Evolutionary conservation across 495 filamentous ascomycete species (phyloP).

Genomic region (Aspergillus avenaceus): DNA sequence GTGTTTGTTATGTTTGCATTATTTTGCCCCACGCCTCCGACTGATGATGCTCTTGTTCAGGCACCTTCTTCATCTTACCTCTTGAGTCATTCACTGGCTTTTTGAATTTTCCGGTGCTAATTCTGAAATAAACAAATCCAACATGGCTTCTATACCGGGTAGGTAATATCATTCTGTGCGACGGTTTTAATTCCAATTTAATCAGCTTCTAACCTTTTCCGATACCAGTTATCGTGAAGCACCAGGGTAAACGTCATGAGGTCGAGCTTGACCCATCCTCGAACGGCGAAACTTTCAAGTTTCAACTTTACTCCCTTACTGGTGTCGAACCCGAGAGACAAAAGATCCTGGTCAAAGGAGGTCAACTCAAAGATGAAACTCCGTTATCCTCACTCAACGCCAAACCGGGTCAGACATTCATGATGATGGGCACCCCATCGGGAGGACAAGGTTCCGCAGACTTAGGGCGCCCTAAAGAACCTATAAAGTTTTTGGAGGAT

Average conservation of each 20-base stretch:
- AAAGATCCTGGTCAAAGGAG: constrained; percentile 91
- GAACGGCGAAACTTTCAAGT: constrained; percentile 90
- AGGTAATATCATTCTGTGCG: constrained; percentile 17
- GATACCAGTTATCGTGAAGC: constrained; percentile 79
- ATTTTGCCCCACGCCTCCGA: constrained; percentile 39
- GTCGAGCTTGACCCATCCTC: constrained; percentile 83
- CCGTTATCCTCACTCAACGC: constrained; percentile 76
- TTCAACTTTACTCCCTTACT: constrained; percentile 89
- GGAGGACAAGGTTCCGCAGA: constrained; percentile 48
- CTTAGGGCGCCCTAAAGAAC: constrained; percentile 73
- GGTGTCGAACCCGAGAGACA: constrained; percentile 95
- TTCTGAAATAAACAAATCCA: constrained; percentile 6
- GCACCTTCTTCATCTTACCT: constrained; percentile 12
- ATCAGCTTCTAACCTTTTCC: constrained; percentile 25
- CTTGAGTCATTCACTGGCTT: background rate
- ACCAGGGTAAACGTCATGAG: constrained; percentile 89
- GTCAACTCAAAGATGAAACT: constrained; percentile 92
- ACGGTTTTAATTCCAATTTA: background rate
- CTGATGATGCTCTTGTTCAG: constrained; percentile 30
- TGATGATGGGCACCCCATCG: constrained; percentile 94
- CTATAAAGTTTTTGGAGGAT: constrained; percentile 87
- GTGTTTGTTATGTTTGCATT: constrained; percentile 29
- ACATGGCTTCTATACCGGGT: constrained; percentile 63
- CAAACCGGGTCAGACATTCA: constrained; percentile 82
- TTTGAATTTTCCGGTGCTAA: background rate